Evolutionary conservation across 495 filamentous ascomycete species (phyloP).

Genomic region (Penicillium maclennaniae): DNA sequence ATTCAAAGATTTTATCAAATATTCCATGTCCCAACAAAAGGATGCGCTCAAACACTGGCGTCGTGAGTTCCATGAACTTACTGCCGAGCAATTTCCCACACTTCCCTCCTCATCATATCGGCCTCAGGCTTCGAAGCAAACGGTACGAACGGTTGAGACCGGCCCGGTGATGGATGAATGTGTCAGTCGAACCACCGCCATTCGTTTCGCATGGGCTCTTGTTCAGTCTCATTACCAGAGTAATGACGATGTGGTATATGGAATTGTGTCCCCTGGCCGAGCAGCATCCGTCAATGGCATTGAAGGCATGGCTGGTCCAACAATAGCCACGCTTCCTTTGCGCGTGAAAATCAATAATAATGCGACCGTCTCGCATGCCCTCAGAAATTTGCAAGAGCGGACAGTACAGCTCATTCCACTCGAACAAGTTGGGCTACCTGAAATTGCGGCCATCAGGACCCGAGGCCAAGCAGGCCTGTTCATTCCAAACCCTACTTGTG

Average conservation of each 20-base stretch:
- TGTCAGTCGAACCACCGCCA: slow-evolving; percentile 28
- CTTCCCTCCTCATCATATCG: slow-evolving; percentile 17
- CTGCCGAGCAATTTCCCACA: slow-evolving; percentile 5
- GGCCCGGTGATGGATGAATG: neutral
- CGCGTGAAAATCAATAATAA: slow-evolving; percentile 32
- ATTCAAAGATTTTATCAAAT: slow-evolving; percentile 6
- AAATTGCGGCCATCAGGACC: neutral
- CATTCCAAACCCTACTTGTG: slow-evolving; percentile 39
- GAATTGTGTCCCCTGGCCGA: slow-evolving; percentile 31
- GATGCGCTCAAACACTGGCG: slow-evolving; percentile 3
- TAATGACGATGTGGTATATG: slow-evolving; percentile 33
- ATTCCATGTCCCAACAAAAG: neutral
- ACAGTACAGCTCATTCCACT: slow-evolving; percentile 33
- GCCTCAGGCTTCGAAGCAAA: neutral
- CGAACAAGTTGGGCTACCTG: slow-evolving; percentile 37
- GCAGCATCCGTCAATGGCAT: slow-evolving; percentile 31
- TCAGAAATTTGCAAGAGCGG: slow-evolving; percentile 39
- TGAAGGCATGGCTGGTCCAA: slow-evolving; percentile 35
- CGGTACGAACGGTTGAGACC: neutral
- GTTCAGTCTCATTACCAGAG: slow-evolving; percentile 27
- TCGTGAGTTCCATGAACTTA: neutral
- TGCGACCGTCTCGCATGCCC: slow-evolving; percentile 22
- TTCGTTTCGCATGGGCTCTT: slow-evolving; percentile 37
- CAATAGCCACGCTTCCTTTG: slow-evolving; percentile 48
- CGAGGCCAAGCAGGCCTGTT: slow-evolving; percentile 49